Evolutionary conservation across 2,329 filamentous ascomycete species (phyloP).

Genomic region (Pseudogymnoascus sp.): DNA sequence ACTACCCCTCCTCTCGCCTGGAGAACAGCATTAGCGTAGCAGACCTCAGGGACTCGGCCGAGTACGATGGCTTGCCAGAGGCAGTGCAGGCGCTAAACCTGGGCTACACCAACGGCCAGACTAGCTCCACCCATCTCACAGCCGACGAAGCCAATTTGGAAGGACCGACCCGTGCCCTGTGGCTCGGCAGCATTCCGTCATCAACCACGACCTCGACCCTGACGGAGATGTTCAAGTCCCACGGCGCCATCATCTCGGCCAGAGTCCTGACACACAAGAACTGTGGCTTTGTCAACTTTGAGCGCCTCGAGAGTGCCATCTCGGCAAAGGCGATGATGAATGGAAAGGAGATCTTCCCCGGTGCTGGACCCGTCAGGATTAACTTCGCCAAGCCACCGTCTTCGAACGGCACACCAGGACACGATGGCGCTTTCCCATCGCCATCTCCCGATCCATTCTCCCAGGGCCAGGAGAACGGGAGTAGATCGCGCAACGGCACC

Average conservation of each 20-base stretch:
- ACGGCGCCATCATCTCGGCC: constrained; percentile 82
- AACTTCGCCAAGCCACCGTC: constrained; percentile 96
- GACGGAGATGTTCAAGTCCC: constrained; percentile 90
- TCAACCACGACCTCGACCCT: constrained; percentile 94
- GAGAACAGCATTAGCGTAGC: constrained; percentile 67
- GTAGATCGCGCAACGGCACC: constrained; percentile 27
- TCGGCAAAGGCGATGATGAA: constrained; percentile 83
- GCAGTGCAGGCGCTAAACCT: constrained; percentile 76
- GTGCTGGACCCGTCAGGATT: constrained; percentile 87
- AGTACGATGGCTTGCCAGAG: constrained; percentile 72
- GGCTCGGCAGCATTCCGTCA: constrained; percentile 95
- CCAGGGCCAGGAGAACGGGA: constrained; percentile 42
- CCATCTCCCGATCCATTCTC: constrained; percentile 81
- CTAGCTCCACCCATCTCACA: constrained; percentile 54
- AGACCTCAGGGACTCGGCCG: constrained; percentile 69
- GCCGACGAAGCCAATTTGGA: constrained; percentile 74
- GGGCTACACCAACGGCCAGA: constrained; percentile 54
- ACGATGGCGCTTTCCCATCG: constrained; percentile 79
- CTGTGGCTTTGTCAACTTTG: constrained; percentile 97
- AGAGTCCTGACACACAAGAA: constrained; percentile 97
- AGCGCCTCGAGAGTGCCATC: constrained; percentile 81
- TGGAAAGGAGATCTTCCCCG: constrained; percentile 96
- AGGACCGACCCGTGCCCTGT: constrained; percentile 84
- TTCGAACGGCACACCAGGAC: constrained; percentile 78
- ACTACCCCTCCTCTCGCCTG: constrained; percentile 65